Percentiles rank a stretch among this genome's conserved stretches.
These are phyloP conservation scores for Eimeria sp. DNA, from an alignment of 169 alveolate species.

Conservation along the genomic window DNA sequence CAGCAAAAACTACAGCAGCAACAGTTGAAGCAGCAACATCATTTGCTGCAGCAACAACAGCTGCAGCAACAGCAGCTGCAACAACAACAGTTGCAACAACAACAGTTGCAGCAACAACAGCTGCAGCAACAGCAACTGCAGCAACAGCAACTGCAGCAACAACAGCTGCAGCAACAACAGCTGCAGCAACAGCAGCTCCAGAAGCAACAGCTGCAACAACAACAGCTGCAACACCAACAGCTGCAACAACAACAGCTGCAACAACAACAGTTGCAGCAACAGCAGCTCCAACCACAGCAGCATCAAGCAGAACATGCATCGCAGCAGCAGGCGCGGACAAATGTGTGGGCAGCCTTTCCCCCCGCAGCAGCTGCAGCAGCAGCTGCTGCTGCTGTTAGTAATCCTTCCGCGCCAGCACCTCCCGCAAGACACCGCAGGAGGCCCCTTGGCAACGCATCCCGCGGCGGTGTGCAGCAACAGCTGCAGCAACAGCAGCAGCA, in stretches of 20 bases:
- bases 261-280: neutral
- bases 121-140: constrained; percentile 33
- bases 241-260: neutral
- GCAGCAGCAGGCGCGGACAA: neutral
- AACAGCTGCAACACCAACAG: constrained; percentile 37
- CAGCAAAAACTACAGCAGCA: neutral
- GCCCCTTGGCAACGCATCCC: too few relatives aligned
- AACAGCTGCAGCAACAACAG: neutral
- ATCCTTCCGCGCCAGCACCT: too few relatives aligned
- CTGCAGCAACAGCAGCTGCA: constrained; percentile 36
- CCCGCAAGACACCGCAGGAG: too few relatives aligned
- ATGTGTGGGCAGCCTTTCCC: neutral
- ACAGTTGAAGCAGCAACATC: neutral
- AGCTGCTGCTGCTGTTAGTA: too few relatives aligned
- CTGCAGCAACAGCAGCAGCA: too few relatives aligned
- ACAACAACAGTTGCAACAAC: neutral
- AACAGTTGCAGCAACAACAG: constrained; percentile 15
- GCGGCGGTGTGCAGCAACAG: too few relatives aligned
- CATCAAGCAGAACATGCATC: neutral
- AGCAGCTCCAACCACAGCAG: constrained; percentile 12
- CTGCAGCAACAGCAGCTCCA: constrained; percentile 25
- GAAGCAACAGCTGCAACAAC: constrained; percentile 8
- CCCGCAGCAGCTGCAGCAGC: too few relatives aligned
- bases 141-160: constrained; percentile 17
- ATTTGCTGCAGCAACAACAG: neutral